phyloP scores from a whole-genome alignment of 2,329 filamentous ascomycete species.

The Fusarium sarcochroum region DNA sequence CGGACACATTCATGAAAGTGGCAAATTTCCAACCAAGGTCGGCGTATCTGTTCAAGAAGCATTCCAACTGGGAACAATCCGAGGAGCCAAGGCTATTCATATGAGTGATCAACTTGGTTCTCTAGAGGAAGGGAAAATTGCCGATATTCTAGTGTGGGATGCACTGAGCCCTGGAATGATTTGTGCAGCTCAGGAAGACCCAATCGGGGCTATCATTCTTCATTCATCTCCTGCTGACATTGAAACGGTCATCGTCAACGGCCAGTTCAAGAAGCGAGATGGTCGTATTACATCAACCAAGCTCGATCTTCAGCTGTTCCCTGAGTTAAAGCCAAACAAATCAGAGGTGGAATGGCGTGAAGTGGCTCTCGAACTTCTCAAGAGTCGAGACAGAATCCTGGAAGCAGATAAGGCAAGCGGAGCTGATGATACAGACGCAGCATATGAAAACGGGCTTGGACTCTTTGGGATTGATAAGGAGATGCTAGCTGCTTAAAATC shows the following conservation, averaged over 20 bases:
- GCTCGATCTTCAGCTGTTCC: not conserved
- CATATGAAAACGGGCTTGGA: not conserved
- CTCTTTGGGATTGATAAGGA: not conserved
- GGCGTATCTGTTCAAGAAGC: conserved; percentile 2
- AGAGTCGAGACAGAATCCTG: conserved; percentile 1
- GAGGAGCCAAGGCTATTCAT: conserved; percentile 6
- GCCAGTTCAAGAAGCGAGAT: conserved; percentile 15
- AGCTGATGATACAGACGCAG: conserved; percentile 1
- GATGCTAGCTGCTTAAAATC: not conserved
- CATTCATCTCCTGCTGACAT: conserved; percentile 8
- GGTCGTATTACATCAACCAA: not conserved
- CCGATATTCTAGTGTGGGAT: conserved; percentile 17
- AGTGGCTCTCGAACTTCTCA: conserved; percentile 2
- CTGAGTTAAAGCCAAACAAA: not conserved
- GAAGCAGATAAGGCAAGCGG: not conserved
- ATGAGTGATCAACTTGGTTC: conserved; percentile 8
- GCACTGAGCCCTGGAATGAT: conserved; percentile 12
- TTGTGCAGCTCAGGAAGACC: conserved; percentile 14
- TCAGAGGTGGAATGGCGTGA: conserved; percentile 3
- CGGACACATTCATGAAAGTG: not conserved
- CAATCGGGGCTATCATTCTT: conserved; percentile 7
- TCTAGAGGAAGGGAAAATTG: conserved; percentile 10
- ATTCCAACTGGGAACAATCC: conserved; percentile 14
- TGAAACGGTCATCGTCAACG: conserved; percentile 15
- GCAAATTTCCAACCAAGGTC: not conserved